A percentile compares a stretch with the other conserved stretches of the same genome.
Conservation (phyloP, 2,329 filamentous ascomycete genomes). For the Fusarium tupiense region DNA sequence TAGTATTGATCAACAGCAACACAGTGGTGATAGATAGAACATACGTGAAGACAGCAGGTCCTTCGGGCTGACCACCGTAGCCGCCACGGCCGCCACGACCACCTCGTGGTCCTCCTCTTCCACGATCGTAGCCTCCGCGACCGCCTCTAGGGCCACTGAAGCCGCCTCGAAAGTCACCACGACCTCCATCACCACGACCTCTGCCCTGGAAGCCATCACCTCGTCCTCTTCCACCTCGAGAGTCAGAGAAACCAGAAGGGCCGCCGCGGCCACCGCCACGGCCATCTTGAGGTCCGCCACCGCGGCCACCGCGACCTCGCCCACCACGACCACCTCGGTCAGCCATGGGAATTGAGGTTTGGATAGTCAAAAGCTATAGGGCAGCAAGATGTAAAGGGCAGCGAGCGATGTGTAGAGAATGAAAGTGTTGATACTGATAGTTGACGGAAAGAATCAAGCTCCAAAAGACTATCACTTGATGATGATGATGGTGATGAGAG, state of each 20-base stretch:
- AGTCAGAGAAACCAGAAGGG: conserved; percentile 9
- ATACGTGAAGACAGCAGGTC: conserved; percentile 34
- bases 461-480: not conserved
- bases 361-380: not conserved
- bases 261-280: conserved; percentile 28
- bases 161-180: conserved; percentile 26
- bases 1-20: not conserved
- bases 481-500: not conserved
- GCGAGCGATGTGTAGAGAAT: not conserved
- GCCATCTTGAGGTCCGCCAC: conserved; percentile 29
- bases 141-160: conserved; percentile 28
- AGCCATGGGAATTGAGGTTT: conserved; percentile 34
- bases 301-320: conserved; percentile 31
- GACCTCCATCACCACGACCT: conserved; percentile 10
- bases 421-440: not conserved
- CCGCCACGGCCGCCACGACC: conserved; percentile 26
- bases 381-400: not conserved
- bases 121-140: conserved; percentile 32
- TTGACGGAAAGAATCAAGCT: not conserved
- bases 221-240: conserved; percentile 35
- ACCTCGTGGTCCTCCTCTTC: conserved; percentile 35
- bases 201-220: conserved; percentile 14
- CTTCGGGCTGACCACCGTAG: not conserved
- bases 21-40: not conserved
- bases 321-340: conserved; percentile 39